Evolutionary conservation across 129 eudicot species (phyloP).

Genomic region (Rutidosis leptorrhynchoides): DNA sequence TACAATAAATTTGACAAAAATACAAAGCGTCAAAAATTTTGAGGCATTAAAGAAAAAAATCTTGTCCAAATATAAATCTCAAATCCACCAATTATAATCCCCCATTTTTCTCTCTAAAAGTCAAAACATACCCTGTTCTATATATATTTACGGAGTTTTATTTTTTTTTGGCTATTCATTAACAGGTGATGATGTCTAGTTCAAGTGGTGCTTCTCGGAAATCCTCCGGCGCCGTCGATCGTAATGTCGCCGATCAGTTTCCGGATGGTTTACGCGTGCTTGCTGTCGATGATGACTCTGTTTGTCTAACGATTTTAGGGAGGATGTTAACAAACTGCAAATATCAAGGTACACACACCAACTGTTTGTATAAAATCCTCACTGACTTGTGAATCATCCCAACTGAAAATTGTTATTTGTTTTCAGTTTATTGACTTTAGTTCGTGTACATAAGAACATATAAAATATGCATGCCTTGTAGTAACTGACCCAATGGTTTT

Average conservation of each 20-base stretch:
- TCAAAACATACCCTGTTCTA: neutral
- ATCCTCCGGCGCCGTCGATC: slow-evolving; percentile 43
- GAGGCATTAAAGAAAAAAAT: neutral
- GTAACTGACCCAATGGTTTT: neutral
- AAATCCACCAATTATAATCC: too few relatives aligned
- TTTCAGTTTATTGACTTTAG: neutral
- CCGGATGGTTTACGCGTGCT: slow-evolving; percentile 93
- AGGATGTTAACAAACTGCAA: slow-evolving; percentile 64
- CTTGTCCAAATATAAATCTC: neutral
- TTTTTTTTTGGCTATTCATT: neutral
- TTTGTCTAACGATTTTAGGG: slow-evolving; percentile 73
- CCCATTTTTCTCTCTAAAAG: neutral
- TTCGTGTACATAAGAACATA: neutral
- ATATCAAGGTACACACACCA: slow-evolving; percentile 61
- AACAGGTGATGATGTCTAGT: slow-evolving; percentile 34
- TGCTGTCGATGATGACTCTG: slow-evolving; percentile 91
- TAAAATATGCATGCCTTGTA: neutral
- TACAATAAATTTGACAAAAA: too few relatives aligned
- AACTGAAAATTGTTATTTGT: slow-evolving; percentile 12
- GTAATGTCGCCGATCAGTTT: slow-evolving; percentile 48
- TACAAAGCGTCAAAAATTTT: neutral
- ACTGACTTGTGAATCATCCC: too few relatives aligned
- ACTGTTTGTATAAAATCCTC: neutral
- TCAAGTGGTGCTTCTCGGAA: slow-evolving; percentile 54
- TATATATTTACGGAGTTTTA: too few relatives aligned